These are phyloP conservation scores for Aureobasidium leucospermi DNA, from an alignment of 2,329 filamentous ascomycete species.

Conservation along the genomic window DNA sequence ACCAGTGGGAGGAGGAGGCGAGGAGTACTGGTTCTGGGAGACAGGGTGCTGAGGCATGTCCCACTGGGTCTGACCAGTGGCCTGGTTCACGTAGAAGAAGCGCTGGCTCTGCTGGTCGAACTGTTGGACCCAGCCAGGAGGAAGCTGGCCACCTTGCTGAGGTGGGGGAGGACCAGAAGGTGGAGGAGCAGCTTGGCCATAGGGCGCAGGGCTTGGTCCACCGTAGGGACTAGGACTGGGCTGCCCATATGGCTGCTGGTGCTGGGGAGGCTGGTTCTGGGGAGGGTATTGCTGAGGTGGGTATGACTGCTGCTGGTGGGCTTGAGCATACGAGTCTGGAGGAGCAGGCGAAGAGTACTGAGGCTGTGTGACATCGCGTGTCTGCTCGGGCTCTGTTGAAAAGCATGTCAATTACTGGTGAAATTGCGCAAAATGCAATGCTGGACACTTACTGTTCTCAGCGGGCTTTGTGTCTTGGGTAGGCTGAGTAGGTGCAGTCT, in stretches of 20 bases:
- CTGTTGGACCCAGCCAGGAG: conserved; percentile 55
- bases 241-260: conserved; percentile 12
- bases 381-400: background rate
- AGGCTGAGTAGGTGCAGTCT: conserved; percentile 20
- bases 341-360: conserved; percentile 1
- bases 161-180: conserved; percentile 23
- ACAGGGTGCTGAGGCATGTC: conserved; percentile 42
- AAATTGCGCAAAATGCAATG: background rate
- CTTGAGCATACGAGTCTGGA: conserved; percentile 19
- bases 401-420: background rate
- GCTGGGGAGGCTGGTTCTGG: conserved; percentile 12
- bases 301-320: conserved; percentile 23
- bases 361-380: conserved; percentile 1
- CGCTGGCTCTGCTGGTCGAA: conserved; percentile 55
- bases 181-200: conserved; percentile 21
- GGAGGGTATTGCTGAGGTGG: conserved; percentile 22
- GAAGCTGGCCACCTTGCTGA: conserved; percentile 41
- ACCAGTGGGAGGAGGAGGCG: conserved; percentile 8
- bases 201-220: conserved; percentile 15
- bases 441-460: background rate
- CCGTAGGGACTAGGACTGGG: conserved; percentile 11
- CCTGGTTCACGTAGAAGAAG: conserved; percentile 59
- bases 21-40: conserved; percentile 16
- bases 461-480: conserved; percentile 18
- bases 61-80: conserved; percentile 58